Percentiles rank a stretch among this genome's conserved stretches.
These are phyloP conservation scores for Raphanus hybrid DNA, from an alignment of 441 rosid species.

Conservation along the genomic window DNA sequence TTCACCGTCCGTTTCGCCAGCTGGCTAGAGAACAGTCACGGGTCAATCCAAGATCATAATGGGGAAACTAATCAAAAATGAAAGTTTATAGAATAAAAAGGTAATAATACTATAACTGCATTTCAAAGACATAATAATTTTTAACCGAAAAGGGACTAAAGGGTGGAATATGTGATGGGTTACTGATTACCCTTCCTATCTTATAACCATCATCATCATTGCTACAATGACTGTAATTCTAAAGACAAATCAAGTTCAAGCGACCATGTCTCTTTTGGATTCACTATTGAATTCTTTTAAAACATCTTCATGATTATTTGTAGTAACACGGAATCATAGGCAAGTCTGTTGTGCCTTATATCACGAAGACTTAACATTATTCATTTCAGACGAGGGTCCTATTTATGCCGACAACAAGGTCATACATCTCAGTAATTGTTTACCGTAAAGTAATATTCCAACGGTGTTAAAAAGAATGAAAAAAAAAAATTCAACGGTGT, in stretches of 20 bases:
- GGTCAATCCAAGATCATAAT: conserved; percentile 16
- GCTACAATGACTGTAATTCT: conserved; percentile 24
- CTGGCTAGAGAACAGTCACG: conserved; percentile 23
- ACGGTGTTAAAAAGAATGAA: not conserved
- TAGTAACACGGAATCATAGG: not conserved
- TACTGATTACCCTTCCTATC: not conserved
- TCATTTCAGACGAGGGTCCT: not conserved
- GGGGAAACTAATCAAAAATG: not conserved
- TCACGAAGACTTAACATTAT: conserved; percentile 2
- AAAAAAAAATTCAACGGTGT: too few relatives aligned
- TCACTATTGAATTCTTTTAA: not conserved
- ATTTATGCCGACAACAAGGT: conserved; percentile 13
- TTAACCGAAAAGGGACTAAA: conserved; percentile 22
- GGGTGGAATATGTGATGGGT: not conserved
- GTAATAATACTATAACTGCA: conserved; percentile 19
- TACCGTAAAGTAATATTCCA: not conserved
- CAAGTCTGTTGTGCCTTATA: conserved; percentile 5
- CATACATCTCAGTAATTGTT: not conserved
- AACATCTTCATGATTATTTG: not conserved
- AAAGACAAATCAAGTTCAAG: conserved; percentile 33
- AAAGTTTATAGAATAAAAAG: not conserved
- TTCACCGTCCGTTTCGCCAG: conserved; percentile 37
- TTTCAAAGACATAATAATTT: conserved; percentile 27
- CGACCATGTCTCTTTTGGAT: conserved; percentile 10
- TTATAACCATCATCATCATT: conserved; percentile 22